Evolutionary conservation across 805 yeast species (phyloP), one percentile per base, ranked within the genome.

Genomic region (Candida yuanshanica): DNA sequence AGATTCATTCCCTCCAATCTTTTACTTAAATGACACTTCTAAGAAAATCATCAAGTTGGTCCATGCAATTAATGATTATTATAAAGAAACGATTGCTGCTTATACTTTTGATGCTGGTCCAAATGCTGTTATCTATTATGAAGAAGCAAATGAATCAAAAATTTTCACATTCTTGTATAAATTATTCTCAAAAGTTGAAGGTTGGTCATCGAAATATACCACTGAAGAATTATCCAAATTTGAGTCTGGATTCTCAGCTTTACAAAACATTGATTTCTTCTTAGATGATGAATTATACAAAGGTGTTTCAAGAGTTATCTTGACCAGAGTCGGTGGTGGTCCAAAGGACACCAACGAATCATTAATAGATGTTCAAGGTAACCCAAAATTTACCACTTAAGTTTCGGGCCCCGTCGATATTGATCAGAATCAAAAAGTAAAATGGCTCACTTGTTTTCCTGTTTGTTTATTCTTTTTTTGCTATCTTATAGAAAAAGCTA

Each of bases 61-160:
- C 36, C 95, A 93, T 63, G 67, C 72, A 41, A 77, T 93, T 60
- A 93, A 93, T 59, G 81, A 74, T 49, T 63, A 62, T 44, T 66
- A 63, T 46, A 52, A 55, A 18, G 70, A 75, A 55, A 73, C 74
- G 11, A 73, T 91, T 41, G 99, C 96, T 11, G 98, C 98, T 29
- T 93, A 93, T 65, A 93, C 99, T 2, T 93, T 84, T 58, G 99
- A 93, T 64, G 99, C 99, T 24, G 99, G 99, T 59, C 99, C 99
- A 64, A 93, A 93, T 65, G 96, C 97, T 17, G 99, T 93, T 35
- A 75, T 93, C 46, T 93, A 93, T 68, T 93, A 93, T 60, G 79
- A 82, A 59, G 75, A 74, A 50, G 70, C 79, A 55, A 77, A 91
- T 64, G 96, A 89, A 64, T 53, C 65, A n/a, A 71, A 69, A 47